Percentiles rank a stretch among this genome's conserved stretches.
These are phyloP conservation scores for Forsythia suspensa DNA, from an alignment of 257 asterid species.

Conservation along the genomic window DNA sequence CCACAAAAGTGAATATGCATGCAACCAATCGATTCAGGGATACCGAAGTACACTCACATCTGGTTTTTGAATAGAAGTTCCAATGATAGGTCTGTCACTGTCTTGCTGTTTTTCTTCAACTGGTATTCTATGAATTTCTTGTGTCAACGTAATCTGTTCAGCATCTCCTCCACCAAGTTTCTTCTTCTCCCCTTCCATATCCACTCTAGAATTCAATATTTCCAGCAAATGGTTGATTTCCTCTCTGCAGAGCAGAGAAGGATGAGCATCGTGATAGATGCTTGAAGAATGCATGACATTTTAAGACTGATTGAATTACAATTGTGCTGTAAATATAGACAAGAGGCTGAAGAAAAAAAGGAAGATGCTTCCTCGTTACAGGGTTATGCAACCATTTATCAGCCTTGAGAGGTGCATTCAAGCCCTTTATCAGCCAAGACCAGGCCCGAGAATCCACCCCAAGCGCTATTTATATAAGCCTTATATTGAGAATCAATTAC, in stretches of 20 bases:
- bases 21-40: not conserved
- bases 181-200: constrained; percentile 38
- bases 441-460: not conserved
- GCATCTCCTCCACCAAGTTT: constrained; percentile 36
- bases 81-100: constrained; percentile 29
- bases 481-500: not conserved
- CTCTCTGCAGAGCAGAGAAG: constrained; percentile 50
- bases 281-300: not conserved
- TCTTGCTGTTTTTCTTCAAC: constrained; percentile 37
- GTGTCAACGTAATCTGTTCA: constrained; percentile 37
- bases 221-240: constrained; percentile 64
- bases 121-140: constrained; percentile 38
- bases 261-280: not conserved
- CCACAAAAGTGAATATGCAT: not conserved
- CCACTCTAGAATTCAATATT: constrained; percentile 57
- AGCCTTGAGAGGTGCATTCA: not conserved
- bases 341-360: not conserved
- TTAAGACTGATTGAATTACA: constrained; percentile 13
- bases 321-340: not conserved
- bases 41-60: constrained; percentile 42
- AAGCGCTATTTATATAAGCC: not conserved
- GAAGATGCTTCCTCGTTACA: not conserved
- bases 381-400: not conserved
- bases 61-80: constrained; percentile 40
- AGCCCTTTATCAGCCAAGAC: not conserved